A percentile compares a stretch with the other conserved stretches of the same genome.
Conservation (phyloP, 805 yeast genomes). For the Suhomyces sp. region DNA sequence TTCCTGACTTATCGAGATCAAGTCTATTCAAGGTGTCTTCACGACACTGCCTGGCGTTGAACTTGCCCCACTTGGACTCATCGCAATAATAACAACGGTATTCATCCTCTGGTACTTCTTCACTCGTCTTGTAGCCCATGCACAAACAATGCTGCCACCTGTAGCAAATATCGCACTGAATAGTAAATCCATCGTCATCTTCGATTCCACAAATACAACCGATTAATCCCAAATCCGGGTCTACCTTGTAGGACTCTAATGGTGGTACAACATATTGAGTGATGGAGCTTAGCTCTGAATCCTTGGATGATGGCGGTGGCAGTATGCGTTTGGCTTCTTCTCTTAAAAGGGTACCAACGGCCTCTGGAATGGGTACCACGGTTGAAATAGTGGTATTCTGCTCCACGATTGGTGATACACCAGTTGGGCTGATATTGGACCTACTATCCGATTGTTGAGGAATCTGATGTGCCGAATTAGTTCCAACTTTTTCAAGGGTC, state of each 20-base stretch:
- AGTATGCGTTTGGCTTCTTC: too few species aligned
- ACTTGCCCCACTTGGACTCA: constrained; percentile 39
- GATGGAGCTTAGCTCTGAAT: too few species aligned
- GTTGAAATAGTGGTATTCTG: too few species aligned
- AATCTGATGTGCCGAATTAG: too few species aligned
- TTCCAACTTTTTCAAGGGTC: not conserved
- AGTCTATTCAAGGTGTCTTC: constrained; percentile 30
- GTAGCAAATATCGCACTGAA: constrained; percentile 89
- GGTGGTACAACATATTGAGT: constrained; percentile 30
- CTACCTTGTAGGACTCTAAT: constrained; percentile 55
- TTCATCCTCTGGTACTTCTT: constrained; percentile 74
- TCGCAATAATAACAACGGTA: constrained; percentile 81
- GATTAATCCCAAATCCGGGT: constrained; percentile 80
- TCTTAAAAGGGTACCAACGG: too few species aligned
- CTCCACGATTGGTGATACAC: too few species aligned
- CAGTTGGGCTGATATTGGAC: too few species aligned
- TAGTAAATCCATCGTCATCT: constrained; percentile 90
- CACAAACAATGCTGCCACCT: constrained; percentile 97
- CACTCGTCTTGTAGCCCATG: constrained; percentile 69
- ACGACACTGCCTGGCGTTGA: constrained; percentile 40
- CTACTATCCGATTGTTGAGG: too few species aligned
- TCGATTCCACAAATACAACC: constrained; percentile 86
- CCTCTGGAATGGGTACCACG: too few species aligned
- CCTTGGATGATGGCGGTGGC: too few species aligned
- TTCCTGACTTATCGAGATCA: constrained; percentile 23